Base-by-base conservation (phyloP, 495 filamentous ascomycete genomes). In the Cladorrhinum samala region DNA sequence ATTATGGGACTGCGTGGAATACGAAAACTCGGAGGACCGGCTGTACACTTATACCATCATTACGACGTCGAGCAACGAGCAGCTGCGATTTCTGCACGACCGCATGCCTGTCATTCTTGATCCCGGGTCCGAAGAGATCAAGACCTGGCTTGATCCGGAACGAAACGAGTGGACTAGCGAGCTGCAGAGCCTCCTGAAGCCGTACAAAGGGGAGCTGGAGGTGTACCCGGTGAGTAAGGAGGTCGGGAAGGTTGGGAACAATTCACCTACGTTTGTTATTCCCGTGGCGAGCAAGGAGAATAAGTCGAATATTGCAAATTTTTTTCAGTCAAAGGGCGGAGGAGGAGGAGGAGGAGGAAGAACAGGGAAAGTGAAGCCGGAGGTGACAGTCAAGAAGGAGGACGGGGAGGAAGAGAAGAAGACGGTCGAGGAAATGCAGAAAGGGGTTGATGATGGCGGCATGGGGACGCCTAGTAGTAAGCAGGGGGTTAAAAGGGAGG, bases 81-180 rank as follows among this genome's bases (percentile, higher is more conserved):
- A 90, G 61, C 66, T 97, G 18, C 79, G 75, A 17, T 96, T 95
- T 57, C 69, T 98, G 21, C 93, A 98, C 57, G 87, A 95, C 51
- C 81, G 93, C 16, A 98, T 98, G 93, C 93, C 93, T 0, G 93
- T 93, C 0, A 91, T 98, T 16, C 61, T 98, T 3, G 87, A 96
- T 0, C 80, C 86, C 24, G 83, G 82, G 6, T 85, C 82, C 1
- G 82, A 86, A 9, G 80, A 75, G n/a, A 71, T 95, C 57, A 77
- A 69, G 18, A 80, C 62, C 2, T 98, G 93, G 93, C 73, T 97
- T 44, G 87, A 94, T 64, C 89, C 89, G 2, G 71, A 58, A 1
- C 76, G 80, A 30, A 71, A 71, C 7, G 81, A 80, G 43, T 97
- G 92, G 92, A 84, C 79, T 17, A 78, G 77, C 46, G 86, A 92